Base-by-base conservation (phyloP, 176 grass and related monocot genomes). In the Carex parvula region DNA sequence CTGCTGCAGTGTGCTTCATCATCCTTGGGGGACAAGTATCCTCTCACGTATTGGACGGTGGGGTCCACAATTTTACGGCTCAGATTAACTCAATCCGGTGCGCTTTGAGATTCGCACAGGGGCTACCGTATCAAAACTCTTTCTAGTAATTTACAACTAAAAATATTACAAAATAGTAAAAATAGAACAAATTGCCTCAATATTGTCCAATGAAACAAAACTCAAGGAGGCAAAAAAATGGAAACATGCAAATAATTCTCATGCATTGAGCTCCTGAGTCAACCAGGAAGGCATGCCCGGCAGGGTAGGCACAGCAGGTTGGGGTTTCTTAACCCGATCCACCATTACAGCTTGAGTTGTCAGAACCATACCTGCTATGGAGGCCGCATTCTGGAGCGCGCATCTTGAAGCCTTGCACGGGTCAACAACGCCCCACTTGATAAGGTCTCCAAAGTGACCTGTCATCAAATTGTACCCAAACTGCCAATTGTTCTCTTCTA, bases 381-480 rank as follows among this genome's bases (percentile, higher is more conserved):
- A 98, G 26, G 92, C 89, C 6, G 91, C 94, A 70, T 93, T 98
- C 75, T 94, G 84, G 2, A 98, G 92, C 11, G 94, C 91, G 1
- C 92, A 93, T 89, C 91, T 89, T 14, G 89, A 87, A 60, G 94
- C 95, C 82, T 85, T 91, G 66, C 87, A 93, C 18, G 92, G 95
- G n/a, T 98, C 95, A 9, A 95, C 88, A 71, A 98, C 91, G 15
- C 95, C 95, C 8, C 85, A 92, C 55, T 90, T 18, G 60, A 98
- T 48, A 20, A 98, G 91, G 70, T 98, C 91, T 86, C 94, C 92
- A 21, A 91, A 91, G 30, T 72, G 63, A 79, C 66, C 88, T 0
- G 89, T 93, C 91, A 94, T 90, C 9, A 87, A 92, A 22, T 98
- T 93, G 83, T 95, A 98, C n/a, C 95, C 95, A 79, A 93, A 71